Evolutionary conservation across 176 grass and related monocot species (phyloP).

Genomic region (Raddia guianensis): DNA sequence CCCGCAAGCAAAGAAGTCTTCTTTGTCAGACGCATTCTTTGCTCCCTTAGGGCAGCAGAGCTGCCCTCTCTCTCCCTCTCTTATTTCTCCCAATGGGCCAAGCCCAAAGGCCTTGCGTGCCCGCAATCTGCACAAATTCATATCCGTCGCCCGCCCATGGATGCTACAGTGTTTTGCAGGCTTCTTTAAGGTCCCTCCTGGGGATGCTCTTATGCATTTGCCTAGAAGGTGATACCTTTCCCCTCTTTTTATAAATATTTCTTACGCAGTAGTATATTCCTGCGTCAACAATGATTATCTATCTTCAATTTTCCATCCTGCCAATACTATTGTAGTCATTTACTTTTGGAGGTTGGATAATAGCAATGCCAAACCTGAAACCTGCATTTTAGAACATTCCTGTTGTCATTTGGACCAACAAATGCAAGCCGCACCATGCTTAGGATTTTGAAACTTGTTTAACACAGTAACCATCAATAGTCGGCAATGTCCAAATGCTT

Average conservation of each 20-base stretch:
- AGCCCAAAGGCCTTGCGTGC: too few relatives aligned
- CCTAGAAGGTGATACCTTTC: conserved; percentile 65
- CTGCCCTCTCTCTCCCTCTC: too few relatives aligned
- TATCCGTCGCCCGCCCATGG: too few relatives aligned
- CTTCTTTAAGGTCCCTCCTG: too few relatives aligned
- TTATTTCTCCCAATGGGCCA: too few relatives aligned
- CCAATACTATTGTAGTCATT: conserved; percentile 18
- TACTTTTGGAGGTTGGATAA: conserved; percentile 15
- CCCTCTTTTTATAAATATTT: background rate
- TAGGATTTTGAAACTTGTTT: conserved; percentile 10
- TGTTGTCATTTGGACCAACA: conserved; percentile 18
- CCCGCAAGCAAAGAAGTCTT: too few relatives aligned
- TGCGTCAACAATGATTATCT: background rate
- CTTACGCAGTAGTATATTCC: background rate
- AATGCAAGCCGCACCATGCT: background rate
- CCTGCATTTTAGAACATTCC: conserved; percentile 10
- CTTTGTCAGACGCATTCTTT: too few relatives aligned
- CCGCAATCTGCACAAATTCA: too few relatives aligned
- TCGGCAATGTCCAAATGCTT: conserved; percentile 22
- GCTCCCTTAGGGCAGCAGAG: too few relatives aligned
- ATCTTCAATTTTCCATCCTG: background rate
- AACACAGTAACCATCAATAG: conserved; percentile 8
- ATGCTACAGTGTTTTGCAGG: too few relatives aligned
- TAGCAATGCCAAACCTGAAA: conserved; percentile 22
- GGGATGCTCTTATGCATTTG: conserved; percentile 70